These are phyloP conservation scores for Triticum dicoccoides DNA, from an alignment of 176 grass and related monocot genomes.

Conservation along the genomic window DNA sequence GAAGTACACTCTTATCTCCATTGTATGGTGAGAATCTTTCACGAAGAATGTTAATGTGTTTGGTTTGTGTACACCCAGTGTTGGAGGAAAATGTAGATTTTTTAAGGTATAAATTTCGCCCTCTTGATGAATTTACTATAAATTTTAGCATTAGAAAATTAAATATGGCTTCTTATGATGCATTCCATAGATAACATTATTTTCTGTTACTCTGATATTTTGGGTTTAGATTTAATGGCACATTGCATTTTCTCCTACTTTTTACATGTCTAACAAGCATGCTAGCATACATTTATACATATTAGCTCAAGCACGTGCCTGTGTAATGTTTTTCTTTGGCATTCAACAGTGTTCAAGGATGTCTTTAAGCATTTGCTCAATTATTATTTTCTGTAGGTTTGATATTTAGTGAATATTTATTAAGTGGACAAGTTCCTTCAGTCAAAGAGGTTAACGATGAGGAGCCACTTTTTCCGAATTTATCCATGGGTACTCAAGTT, in stretches of 20 bases:
- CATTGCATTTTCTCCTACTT: background rate
- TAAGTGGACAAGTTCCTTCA: conserved; percentile 88
- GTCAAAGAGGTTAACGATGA: conserved; percentile 88
- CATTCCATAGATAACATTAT: background rate
- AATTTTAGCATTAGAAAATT: background rate
- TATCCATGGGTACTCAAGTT: conserved; percentile 38
- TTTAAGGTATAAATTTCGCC: background rate
- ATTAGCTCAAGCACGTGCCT: background rate
- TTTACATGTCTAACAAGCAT: background rate
- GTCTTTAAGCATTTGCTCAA: conserved; percentile 3
- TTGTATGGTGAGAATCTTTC: background rate
- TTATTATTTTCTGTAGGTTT: conserved; percentile 50
- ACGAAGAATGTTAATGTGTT: background rate
- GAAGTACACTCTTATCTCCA: background rate
- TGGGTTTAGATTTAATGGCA: background rate
- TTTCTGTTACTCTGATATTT: background rate
- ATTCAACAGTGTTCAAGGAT: background rate
- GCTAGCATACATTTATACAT: background rate
- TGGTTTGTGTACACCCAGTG: background rate
- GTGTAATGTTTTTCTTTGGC: background rate
- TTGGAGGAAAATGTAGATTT: background rate
- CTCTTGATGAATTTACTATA: background rate
- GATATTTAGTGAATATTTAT: conserved; percentile 91
- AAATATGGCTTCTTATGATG: background rate
- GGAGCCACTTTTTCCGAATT: conserved; percentile 71